These are phyloP conservation scores for Austroboletus rostrupii DNA, from an alignment of 1,284 basidiomycete species.

Conservation along the genomic window DNA sequence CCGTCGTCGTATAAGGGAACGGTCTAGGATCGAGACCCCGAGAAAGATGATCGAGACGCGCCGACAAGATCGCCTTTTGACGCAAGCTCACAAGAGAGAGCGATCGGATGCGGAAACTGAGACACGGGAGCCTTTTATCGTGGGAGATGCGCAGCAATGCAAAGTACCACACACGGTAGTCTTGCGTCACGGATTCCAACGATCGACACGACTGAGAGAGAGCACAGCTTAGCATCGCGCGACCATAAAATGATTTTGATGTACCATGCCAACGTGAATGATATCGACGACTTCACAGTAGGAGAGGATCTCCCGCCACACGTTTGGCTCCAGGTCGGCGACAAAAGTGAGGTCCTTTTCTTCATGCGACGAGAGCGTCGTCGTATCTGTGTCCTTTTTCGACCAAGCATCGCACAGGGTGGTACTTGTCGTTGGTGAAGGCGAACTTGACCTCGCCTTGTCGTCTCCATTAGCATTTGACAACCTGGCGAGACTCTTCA, in stretches of 20 bases:
- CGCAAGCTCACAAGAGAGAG: constrained; percentile 2
- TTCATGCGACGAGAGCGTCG: neutral
- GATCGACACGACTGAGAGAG: constrained; percentile 3
- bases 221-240: neutral
- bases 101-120: neutral
- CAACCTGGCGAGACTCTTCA: neutral
- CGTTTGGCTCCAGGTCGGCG: constrained; percentile 2
- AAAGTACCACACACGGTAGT: constrained; percentile 8
- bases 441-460: neutral
- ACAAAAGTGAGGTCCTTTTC: neutral
- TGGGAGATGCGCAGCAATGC: constrained; percentile 9
- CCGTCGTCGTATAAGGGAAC: constrained; percentile 1
- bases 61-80: constrained; percentile 4
- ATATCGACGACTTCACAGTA: constrained; percentile 15
- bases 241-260: neutral
- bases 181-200: constrained; percentile 1
- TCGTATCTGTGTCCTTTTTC: neutral
- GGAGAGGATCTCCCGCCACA: constrained; percentile 13
- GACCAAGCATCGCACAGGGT: neutral
- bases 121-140: constrained; percentile 5
- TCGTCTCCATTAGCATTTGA: neutral
- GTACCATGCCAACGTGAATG: constrained; percentile 12
- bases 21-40: neutral
- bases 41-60: constrained; percentile 10
- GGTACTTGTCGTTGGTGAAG: neutral